phyloP scores from a whole-genome alignment of 345 rosid genomes.

The Citrus cavaleriei region DNA sequence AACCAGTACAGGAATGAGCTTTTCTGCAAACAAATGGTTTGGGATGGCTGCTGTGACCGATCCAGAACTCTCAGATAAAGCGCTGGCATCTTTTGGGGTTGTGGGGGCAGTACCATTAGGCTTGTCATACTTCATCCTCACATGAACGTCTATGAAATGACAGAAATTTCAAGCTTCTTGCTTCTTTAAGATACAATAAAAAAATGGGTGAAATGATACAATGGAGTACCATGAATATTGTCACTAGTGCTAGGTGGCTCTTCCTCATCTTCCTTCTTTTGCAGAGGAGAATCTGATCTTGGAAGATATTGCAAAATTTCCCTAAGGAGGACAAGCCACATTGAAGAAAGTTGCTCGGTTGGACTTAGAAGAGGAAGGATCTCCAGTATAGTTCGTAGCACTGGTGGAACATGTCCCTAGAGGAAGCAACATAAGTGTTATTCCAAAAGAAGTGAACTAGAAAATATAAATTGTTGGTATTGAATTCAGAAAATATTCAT shows the following conservation, averaged over 20 bases:
- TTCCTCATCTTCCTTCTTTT: constrained; percentile 50
- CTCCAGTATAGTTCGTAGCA: constrained; percentile 76
- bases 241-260: constrained; percentile 33
- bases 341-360: constrained; percentile 70
- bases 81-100: constrained; percentile 33
- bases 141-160: constrained; percentile 27
- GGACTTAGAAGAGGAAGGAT: constrained; percentile 73
- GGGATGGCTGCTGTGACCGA: constrained; percentile 32
- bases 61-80: constrained; percentile 24
- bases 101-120: constrained; percentile 43
- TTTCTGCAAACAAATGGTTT: constrained; percentile 66
- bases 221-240: constrained; percentile 32
- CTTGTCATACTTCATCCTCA: constrained; percentile 25
- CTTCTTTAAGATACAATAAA: constrained; percentile 7
- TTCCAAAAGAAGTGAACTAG: neutral
- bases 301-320: constrained; percentile 79
- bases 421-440: constrained; percentile 9
- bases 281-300: constrained; percentile 37
- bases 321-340: constrained; percentile 77
- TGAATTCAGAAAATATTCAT: neutral
- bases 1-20: constrained; percentile 69
- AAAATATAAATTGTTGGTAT: neutral
- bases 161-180: constrained; percentile 17
- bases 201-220: constrained; percentile 8
- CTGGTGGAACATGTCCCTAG: constrained; percentile 82